Evolutionary conservation across 257 asterid species (phyloP).

Genomic region (Capsicum baccatum): DNA sequence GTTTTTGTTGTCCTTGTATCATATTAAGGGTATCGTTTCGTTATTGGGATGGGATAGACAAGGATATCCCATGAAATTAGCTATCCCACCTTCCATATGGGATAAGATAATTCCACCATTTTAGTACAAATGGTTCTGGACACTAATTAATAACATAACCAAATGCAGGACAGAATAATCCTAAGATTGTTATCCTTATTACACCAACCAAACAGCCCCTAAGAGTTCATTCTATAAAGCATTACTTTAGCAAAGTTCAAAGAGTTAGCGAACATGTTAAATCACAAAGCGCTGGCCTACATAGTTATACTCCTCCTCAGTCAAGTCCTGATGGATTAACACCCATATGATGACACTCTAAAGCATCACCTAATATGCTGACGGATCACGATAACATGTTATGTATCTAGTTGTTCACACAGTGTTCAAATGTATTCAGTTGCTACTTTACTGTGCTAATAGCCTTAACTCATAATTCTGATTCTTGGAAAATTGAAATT

Average conservation of each 20-base stretch:
- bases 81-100: not conserved
- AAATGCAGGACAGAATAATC: not conserved
- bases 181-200: not conserved
- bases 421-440: not conserved
- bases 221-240: not conserved
- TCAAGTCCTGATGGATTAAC: not conserved
- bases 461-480: not conserved
- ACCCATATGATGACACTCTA: not conserved
- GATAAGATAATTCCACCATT: not conserved
- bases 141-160: not conserved
- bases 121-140: not conserved
- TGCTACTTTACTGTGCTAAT: not conserved
- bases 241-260: not conserved
- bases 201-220: not conserved
- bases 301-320: not conserved
- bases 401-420: not conserved
- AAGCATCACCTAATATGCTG: not conserved
- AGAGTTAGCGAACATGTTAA: not conserved
- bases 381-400: not conserved
- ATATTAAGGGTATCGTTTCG: not conserved
- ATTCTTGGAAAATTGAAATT: slow-evolving; percentile 37
- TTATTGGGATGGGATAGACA: not conserved
- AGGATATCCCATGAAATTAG: not conserved
- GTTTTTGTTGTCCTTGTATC: not conserved
- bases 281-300: not conserved